Conservation (phyloP, 2,329 filamentous ascomycete genomes). For the Ascomycota sp. region DNA sequence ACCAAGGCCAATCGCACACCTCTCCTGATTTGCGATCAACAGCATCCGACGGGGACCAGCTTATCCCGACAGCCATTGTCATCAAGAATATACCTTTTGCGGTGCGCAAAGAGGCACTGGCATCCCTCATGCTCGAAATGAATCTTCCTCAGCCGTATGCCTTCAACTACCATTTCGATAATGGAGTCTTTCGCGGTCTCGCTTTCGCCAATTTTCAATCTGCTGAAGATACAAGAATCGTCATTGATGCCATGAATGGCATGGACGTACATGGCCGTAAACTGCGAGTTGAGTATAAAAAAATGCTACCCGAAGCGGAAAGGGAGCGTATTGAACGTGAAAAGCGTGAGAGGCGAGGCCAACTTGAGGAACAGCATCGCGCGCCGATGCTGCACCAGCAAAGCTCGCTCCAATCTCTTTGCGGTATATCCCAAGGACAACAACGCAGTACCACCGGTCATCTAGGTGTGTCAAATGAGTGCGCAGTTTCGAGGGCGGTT, state of each 20-base stretch:
- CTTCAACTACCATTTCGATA: constrained; percentile 99
- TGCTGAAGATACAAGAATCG: constrained; percentile 72
- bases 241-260: constrained; percentile 87
- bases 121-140: constrained; percentile 82
- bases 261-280: constrained; percentile 89
- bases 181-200: constrained; percentile 83
- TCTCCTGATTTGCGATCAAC: constrained; percentile 20
- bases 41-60: constrained; percentile 47
- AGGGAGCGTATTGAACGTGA: constrained; percentile 89
- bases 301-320: constrained; percentile 90
- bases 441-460: constrained; percentile 18
- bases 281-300: constrained; percentile 93
- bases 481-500: no score
- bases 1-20: constrained; percentile 17
- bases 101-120: constrained; percentile 87
- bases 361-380: constrained; percentile 90
- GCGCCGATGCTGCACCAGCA: constrained; percentile 59
- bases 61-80: constrained; percentile 94
- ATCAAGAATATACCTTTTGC: constrained; percentile 99
- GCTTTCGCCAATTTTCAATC: constrained; percentile 98
- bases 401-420: constrained; percentile 63
- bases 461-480: constrained; percentile 14
- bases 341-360: constrained; percentile 84
- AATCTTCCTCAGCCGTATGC: constrained; percentile 86
- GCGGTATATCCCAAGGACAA: constrained; percentile 42